Percentiles rank a stretch among this genome's conserved stretches.
phyloP scores from a whole-genome alignment of 768 basidiomycete genomes.

The Boletus insuetus region DNA sequence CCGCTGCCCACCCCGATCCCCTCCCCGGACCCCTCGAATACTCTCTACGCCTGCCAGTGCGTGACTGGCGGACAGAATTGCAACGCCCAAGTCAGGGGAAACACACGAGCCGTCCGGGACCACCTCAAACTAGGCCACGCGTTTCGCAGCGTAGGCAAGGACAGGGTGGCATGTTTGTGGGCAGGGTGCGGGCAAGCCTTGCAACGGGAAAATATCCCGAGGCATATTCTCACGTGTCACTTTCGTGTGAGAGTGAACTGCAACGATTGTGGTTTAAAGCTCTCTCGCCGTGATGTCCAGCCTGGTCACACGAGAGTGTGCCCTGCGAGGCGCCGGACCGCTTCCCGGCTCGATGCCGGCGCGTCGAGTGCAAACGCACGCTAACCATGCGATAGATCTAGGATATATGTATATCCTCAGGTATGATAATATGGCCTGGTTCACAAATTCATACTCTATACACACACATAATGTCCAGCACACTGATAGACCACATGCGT shows the following conservation, averaged over 20 bases:
- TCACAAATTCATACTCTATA: too few species aligned
- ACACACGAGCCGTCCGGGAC: conserved; percentile 4
- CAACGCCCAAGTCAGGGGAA: conserved; percentile 1
- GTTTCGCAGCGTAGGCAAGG: conserved; percentile 7
- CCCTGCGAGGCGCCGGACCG: not conserved
- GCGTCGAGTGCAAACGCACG: not conserved
- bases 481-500: too few species aligned
- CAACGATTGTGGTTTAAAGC: conserved; percentile 2
- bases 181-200: not conserved
- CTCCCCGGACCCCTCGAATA: not conserved
- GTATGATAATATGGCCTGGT: too few species aligned
- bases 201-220: conserved; percentile 17
- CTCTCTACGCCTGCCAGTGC: conserved; percentile 3
- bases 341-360: not conserved
- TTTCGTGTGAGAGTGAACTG: conserved; percentile 12
- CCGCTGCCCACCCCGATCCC: not conserved
- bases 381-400: not conserved
- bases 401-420: too few species aligned
- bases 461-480: too few species aligned
- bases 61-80: conserved; percentile 1
- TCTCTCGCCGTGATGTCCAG: conserved; percentile 24
- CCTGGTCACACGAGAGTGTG: conserved; percentile 14
- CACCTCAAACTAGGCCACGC: conserved; percentile 15
- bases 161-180: conserved; percentile 6
- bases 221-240: conserved; percentile 20